Evolutionary conservation across 192 early-diverging fungal genomes (phyloP).

Genomic region (Rhizophagus prolifer): DNA sequence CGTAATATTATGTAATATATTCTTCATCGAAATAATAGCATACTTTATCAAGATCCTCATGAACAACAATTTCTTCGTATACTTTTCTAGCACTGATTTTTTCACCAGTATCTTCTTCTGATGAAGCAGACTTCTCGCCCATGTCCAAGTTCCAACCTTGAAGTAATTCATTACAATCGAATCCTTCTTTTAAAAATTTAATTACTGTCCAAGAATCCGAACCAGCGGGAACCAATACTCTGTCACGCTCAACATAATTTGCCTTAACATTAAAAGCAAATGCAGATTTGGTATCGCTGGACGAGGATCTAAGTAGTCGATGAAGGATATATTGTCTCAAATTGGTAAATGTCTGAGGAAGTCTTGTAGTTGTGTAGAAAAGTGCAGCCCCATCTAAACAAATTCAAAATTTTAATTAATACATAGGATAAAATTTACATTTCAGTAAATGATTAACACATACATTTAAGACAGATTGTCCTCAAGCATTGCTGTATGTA

Average conservation of each 20-base stretch:
- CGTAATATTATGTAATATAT: background rate
- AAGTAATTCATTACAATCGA: constrained; percentile 64
- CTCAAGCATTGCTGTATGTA: constrained; percentile 91
- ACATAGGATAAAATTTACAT: background rate
- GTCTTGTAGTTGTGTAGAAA: constrained; percentile 83
- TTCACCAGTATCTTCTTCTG: constrained; percentile 33
- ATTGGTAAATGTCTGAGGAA: constrained; percentile 70
- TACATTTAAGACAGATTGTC: constrained; percentile 88
- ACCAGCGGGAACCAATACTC: constrained; percentile 85
- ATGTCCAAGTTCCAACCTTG: constrained; percentile 66
- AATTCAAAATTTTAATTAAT: background rate
- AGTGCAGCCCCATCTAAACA: constrained; percentile 80
- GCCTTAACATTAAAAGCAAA: constrained; percentile 69
- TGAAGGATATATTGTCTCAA: constrained; percentile 84
- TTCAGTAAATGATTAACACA: constrained; percentile 24
- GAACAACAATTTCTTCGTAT: constrained; percentile 57
- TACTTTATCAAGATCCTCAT: constrained; percentile 26
- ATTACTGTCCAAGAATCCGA: constrained; percentile 96
- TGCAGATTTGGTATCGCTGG: constrained; percentile 31
- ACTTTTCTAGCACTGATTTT: constrained; percentile 53
- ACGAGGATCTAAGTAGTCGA: constrained; percentile 51
- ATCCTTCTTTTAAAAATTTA: constrained; percentile 67
- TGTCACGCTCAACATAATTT: constrained; percentile 84
- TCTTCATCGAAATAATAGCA: background rate
- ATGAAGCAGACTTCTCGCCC: constrained; percentile 23